phyloP scores from a whole-genome alignment of 345 rosid species.

The Litchi chinensis region DNA sequence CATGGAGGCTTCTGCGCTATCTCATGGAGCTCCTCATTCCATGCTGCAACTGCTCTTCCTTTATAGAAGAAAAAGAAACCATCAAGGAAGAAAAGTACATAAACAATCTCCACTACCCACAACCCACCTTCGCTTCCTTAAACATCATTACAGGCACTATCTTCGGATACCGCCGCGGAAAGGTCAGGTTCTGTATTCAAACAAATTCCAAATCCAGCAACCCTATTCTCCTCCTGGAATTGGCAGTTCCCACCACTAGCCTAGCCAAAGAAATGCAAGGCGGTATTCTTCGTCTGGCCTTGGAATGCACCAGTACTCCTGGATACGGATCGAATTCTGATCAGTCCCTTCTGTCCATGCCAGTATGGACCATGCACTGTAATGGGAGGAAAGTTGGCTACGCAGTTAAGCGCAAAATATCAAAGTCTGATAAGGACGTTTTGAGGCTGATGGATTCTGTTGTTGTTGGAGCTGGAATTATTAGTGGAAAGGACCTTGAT shows the following conservation, averaged over 20 bases:
- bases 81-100: constrained; percentile 25
- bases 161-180: constrained; percentile 61
- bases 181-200: constrained; percentile 65
- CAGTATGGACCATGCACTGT: constrained; percentile 63
- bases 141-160: constrained; percentile 61
- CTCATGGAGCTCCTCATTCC: constrained; percentile 63
- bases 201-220: constrained; percentile 40
- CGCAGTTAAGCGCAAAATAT: constrained; percentile 53
- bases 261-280: constrained; percentile 74
- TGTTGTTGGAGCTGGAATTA: constrained; percentile 60
- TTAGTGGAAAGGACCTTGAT: constrained; percentile 47
- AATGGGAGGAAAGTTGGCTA: constrained; percentile 74
- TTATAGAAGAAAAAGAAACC: constrained; percentile 29
- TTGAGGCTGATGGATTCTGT: constrained; percentile 51
- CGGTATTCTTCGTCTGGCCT: constrained; percentile 59
- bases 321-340: constrained; percentile 4
- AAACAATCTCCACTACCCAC: constrained; percentile 16
- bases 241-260: constrained; percentile 50
- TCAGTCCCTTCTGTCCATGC: constrained; percentile 36
- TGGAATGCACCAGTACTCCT: constrained; percentile 32
- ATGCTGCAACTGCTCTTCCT: constrained; percentile 45
- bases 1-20: constrained; percentile 70
- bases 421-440: constrained; percentile 49
- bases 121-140: constrained; percentile 31
- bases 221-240: constrained; percentile 56